Conservation (phyloP, 2,329 filamentous ascomycete genomes). For the Fonsecaea nubica region DNA sequence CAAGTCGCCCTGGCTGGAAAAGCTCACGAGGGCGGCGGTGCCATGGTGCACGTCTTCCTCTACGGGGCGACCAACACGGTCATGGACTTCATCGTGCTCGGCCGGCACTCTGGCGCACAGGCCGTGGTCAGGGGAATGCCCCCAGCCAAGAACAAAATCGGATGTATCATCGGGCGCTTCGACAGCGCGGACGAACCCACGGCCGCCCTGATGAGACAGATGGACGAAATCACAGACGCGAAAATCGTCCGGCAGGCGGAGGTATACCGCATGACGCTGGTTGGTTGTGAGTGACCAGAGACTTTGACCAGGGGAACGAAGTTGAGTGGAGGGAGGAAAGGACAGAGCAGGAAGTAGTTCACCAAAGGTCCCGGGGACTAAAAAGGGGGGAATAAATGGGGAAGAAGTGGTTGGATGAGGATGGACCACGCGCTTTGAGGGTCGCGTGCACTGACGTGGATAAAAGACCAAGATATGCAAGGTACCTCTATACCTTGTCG, state of each 20-base stretch:
- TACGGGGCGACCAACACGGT: slow-evolving; percentile 20
- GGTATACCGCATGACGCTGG: slow-evolving; percentile 14
- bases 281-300: slow-evolving; percentile 15
- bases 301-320: slow-evolving; percentile 5
- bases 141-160: slow-evolving; percentile 4
- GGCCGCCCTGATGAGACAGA: slow-evolving; percentile 16
- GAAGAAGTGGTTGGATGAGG: background rate
- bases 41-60: slow-evolving; percentile 26
- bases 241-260: slow-evolving; percentile 24
- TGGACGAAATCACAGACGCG: slow-evolving; percentile 32
- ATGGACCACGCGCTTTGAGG: background rate
- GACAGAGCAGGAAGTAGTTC: slow-evolving; percentile 11
- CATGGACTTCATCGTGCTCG: slow-evolving; percentile 24
- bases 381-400: background rate
- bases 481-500: background rate
- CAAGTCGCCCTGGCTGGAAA: background rate
- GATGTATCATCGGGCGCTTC: slow-evolving; percentile 2
- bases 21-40: slow-evolving; percentile 5
- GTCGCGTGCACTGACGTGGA: background rate
- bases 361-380: background rate
- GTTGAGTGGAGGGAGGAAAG: slow-evolving; percentile 16
- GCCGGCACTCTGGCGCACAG: background rate
- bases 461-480: background rate
- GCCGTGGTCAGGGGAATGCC: background rate
- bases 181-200: slow-evolving; percentile 17